Evolutionary conservation across 2,329 filamentous ascomycete genomes (phyloP), one percentile per base, ranked within the genome.

Genomic region (Fusarium miscanthi): DNA sequence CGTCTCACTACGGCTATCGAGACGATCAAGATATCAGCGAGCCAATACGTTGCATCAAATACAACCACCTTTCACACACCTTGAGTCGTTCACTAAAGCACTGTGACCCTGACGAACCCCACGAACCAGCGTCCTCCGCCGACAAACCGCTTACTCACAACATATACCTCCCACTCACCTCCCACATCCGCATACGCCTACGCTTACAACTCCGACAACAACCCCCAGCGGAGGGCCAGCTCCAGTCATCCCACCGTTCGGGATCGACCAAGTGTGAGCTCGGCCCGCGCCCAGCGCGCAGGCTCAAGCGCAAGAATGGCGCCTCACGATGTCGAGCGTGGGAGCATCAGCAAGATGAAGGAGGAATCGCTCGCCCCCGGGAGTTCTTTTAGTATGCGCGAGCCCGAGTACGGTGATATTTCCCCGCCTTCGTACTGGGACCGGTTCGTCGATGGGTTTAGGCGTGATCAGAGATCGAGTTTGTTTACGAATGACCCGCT

Each of bases 391-490:
- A 87, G 85, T 73, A 87, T 86, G 85, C 85, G 85, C 58, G 85
- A 86, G 73, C 84, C 85, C 41, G 74, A 83, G 35, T 86, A 87
- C 77, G 82, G 84, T 43, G 81, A 84, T 13, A 72, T 76, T 25
- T 66, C 72, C 33, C 72, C 77, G 57, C 79, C 81, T 46, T 77
- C 78, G 42, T 78, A 81, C 67, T 75, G 84, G 66, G 79, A 78
- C 21, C 84, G 85, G 67, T 84, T 89, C 76, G 71, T 90, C 74
- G 87, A 92, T 80, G 87, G 88, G 80, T 92, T 93, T 84, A 87
- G 87, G 74, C 87, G 89, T 66, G 90, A 92, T 74, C 87, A 89
- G 12, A 80, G 80, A 72, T 81, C 83, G 61, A 83, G 82, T 64
- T 82, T 88, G 72, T 86, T 86, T 43, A 83, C 87, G 46, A 81